Base-by-base conservation (phyloP, 116 monocot genomes). In the Phalaenopsis hybrid region DNA sequence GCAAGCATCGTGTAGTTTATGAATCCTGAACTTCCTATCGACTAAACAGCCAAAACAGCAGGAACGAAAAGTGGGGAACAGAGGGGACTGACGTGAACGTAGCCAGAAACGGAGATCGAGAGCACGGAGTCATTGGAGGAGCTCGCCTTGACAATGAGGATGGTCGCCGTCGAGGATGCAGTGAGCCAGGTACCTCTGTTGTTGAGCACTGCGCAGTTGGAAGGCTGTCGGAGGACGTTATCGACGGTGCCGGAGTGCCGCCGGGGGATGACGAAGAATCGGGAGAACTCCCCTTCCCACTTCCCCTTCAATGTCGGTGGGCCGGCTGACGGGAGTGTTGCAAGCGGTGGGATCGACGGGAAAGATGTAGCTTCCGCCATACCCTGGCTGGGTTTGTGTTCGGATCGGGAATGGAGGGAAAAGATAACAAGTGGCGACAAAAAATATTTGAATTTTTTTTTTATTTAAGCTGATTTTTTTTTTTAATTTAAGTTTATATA, bases 261-360 rank as follows among this genome's bases (percentile, higher is more conserved):
- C 57, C 23, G 41, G 0, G 80, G 90, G 57, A 83, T 82, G 78
- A 59, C 83, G 86, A 92, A 94, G 89, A 94, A 92, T 63, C 94
- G 85, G 31, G 92, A 79, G 84, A 83, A 94, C 81, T 87, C 90
- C 82, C 88, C 92, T 74, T 82, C 85, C 90, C 92, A 94, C 69
- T 86, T 25, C 81, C 79, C 67, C 75, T 23, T 74, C 79, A 63
- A n/a, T 8, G 31, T 52, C 20, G 52, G 15, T 57, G 44, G 52
- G 16, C 11, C 8, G 15, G 75, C 4, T 10, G 2, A 45, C 15
- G 48, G 20, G 17, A 61, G 49, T 45, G 84, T 0, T 31, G 68
- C 49, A 4, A 15, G 7, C 21, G 11, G 4, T 31, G 21, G 18
- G 17, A 49, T 41, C 31, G 84, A 1, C 6, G 49, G 12, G 13